phyloP scores from a whole-genome alignment of 768 basidiomycete genomes.

The Phanerochaete sordida region DNA sequence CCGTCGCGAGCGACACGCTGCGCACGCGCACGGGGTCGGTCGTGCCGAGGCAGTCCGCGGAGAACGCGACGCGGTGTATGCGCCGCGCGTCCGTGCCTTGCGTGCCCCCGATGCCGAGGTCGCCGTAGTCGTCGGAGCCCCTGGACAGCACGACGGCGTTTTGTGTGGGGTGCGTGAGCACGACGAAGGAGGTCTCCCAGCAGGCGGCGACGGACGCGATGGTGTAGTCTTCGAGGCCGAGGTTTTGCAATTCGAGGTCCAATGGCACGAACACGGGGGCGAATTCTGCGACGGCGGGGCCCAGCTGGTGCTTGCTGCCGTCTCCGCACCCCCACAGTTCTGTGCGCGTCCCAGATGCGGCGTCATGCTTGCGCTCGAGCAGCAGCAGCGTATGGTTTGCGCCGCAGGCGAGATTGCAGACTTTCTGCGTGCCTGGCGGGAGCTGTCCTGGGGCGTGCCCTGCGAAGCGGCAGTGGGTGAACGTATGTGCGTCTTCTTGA shows the following conservation, averaged over 20 bases:
- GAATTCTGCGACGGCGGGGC: conserved; percentile 27
- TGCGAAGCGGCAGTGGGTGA: conserved; percentile 35
- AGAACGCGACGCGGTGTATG: conserved; percentile 41
- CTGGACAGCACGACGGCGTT: conserved; percentile 67
- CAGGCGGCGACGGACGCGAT: conserved; percentile 54
- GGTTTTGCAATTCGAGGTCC: conserved; percentile 31
- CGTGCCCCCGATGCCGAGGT: conserved; percentile 55
- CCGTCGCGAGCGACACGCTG: conserved; percentile 40
- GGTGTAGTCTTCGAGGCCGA: conserved; percentile 39
- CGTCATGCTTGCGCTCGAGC: conserved; percentile 33
- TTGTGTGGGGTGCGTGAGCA: conserved; percentile 40
- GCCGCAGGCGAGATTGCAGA: conserved; percentile 60
- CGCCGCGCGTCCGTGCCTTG: conserved; percentile 10
- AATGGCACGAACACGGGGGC: conserved; percentile 47
- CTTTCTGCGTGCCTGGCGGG: conserved; percentile 18
- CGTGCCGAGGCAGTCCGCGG: conserved; percentile 9
- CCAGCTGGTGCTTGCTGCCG: conserved; percentile 69
- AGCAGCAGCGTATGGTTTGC: conserved; percentile 80
- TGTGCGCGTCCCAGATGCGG: conserved; percentile 4
- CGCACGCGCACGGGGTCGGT: not conserved
- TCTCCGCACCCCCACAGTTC: conserved; percentile 78
- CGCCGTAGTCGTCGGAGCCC: conserved; percentile 84
- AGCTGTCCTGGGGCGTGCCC: conserved; percentile 20
- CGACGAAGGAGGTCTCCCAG: conserved; percentile 86
- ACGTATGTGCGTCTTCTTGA: conserved; percentile 36